Base-by-base conservation (phyloP, 1,284 basidiomycete genomes). In the Malassezia nana region DNA sequence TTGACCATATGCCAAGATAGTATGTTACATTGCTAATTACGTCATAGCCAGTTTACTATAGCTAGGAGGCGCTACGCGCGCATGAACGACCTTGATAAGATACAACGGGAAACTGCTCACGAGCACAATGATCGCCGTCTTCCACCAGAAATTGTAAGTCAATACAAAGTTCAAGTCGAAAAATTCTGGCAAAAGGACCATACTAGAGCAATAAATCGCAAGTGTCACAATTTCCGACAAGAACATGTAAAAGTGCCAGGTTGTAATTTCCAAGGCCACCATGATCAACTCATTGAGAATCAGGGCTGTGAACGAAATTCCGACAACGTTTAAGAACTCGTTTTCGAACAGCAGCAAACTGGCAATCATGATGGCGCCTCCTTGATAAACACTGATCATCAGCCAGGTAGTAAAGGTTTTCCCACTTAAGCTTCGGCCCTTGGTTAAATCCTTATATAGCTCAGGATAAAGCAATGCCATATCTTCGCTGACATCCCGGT, bases 361-460 rank as follows among this genome's bases (percentile, higher is more conserved):
- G 77, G 94, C 83, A 68, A 98, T 87, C 92, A 99, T 99, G 76
- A 99, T 99, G 1, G 89, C 88, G 16, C 89, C 88, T 57, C 92
- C 92, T 82, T 99, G 94, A 76, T 98, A 99, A 29, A 95, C 79
- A 66, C 89, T 92, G 69, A 96, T 91, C 82, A 91, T 89, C 60
- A 92, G 78, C 92, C 94, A 99, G 56, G 85, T 83, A 77, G 96
- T 96, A 78, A 99, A 98, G 0, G 92, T 98, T 78, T 94, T 95
- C 78, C 86, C 90, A 7, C 87, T 90, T 38, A 96, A 84, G 56
- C 91, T 60, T 16, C 64, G 58, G 9, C 68, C 67, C 43, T 70
- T 66, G 16, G 88, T 92, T 50, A 96, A 77, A 65, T 96, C 94
- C 76, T 95, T 95, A 78, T 98, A 99, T 49, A 99, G 76, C 76